Percentiles rank a stretch among this genome's conserved stretches.
phyloP scores from a whole-genome alignment of 73 alveolate genomes.

The Blepharisma japonicum region DNA sequence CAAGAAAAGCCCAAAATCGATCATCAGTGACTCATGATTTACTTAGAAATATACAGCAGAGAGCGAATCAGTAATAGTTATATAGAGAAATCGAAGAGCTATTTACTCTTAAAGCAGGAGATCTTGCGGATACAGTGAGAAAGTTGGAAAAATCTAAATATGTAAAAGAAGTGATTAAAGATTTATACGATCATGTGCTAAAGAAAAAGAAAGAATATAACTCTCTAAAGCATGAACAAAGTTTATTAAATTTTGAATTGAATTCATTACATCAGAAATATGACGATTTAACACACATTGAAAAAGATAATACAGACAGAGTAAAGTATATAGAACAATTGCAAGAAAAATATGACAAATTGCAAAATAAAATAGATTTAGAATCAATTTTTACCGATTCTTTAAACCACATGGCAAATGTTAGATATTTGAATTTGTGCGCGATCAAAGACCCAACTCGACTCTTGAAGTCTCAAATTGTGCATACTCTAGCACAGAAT shows the following conservation, averaged over 20 bases:
- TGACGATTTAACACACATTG: neutral
- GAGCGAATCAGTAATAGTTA: conserved; percentile 6
- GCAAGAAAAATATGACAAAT: neutral
- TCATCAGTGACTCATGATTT: too few species aligned
- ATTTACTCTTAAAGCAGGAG: neutral
- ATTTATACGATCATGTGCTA: conserved; percentile 8
- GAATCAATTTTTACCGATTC: neutral
- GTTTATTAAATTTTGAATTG: neutral
- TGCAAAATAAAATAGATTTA: neutral
- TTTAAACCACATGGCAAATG: neutral
- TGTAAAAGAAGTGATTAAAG: conserved; percentile 14
- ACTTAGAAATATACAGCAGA: neutral
- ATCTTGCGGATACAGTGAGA: neutral
- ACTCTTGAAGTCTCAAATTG: neutral
- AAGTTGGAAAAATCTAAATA: conserved; percentile 7
- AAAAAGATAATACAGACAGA: conserved; percentile 4
- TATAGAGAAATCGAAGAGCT: neutral
- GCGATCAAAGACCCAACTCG: conserved; percentile 22
- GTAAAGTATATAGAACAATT: neutral
- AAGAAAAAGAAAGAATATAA: conserved; percentile 22
- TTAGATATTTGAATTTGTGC: neutral
- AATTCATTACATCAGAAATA: conserved; percentile 1
- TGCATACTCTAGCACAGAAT: neutral
- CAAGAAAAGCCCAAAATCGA: too few species aligned
- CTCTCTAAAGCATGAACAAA: neutral